Percentiles rank a stretch among this genome's conserved stretches.
These are phyloP conservation scores for Pezicula radicicola DNA, from an alignment of 2,329 filamentous ascomycete genomes.

Conservation along the genomic window DNA sequence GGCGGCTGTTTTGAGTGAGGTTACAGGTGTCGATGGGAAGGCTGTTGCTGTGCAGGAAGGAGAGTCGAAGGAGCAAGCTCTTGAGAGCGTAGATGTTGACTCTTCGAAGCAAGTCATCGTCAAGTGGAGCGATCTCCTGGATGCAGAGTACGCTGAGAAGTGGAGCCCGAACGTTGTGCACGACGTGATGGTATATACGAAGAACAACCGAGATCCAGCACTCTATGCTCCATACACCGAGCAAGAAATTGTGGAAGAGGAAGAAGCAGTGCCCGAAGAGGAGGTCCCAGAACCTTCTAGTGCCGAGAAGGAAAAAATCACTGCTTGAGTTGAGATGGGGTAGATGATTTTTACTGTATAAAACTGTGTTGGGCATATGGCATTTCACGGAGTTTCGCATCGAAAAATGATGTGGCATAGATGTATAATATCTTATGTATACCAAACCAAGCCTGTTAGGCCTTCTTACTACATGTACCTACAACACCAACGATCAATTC, in stretches of 20 bases:
- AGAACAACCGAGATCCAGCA: too few relatives aligned
- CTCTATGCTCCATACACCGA: too few relatives aligned
- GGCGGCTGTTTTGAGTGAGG: slow-evolving; percentile 36
- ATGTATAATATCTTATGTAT: too few relatives aligned
- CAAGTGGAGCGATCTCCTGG: slow-evolving; percentile 24
- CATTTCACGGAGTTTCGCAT: too few relatives aligned
- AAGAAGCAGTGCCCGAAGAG: background rate
- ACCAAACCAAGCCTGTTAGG: too few relatives aligned
- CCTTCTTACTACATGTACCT: too few relatives aligned
- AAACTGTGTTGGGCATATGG: too few relatives aligned
- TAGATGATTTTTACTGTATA: too few relatives aligned
- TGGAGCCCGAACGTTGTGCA: slow-evolving; percentile 24
- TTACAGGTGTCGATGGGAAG: slow-evolving; percentile 16
- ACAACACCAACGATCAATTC: too few relatives aligned
- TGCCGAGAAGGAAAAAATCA: background rate
- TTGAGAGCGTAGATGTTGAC: slow-evolving; percentile 9
- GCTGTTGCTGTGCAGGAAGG: slow-evolving; percentile 34
- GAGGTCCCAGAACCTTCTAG: background rate
- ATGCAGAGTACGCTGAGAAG: slow-evolving; percentile 24
- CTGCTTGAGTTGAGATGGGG: background rate
- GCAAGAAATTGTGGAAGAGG: background rate
- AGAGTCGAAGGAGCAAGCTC: slow-evolving; percentile 34
- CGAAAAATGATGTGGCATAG: too few relatives aligned
- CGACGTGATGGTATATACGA: slow-evolving; percentile 13
- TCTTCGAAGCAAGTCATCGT: too few relatives aligned